A percentile compares a stretch with the other conserved stretches of the same genome.
Evolutionary conservation across 495 filamentous ascomycete genomes (phyloP).

Genomic region (Endocarpon pusillum): DNA sequence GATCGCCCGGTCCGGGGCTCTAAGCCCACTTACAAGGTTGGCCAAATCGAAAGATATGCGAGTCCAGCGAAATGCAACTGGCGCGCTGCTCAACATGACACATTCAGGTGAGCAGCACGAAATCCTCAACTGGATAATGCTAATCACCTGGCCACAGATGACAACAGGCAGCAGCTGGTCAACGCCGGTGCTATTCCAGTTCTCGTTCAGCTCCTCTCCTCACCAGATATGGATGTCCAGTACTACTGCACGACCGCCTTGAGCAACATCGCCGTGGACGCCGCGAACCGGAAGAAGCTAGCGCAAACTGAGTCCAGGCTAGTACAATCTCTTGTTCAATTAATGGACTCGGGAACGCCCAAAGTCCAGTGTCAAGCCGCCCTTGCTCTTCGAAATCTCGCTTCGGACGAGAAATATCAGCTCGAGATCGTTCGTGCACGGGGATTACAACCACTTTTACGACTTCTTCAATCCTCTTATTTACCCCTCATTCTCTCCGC

Average conservation of each 20-base stretch:
- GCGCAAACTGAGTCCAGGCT: slow-evolving; percentile 77
- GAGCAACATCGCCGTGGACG: slow-evolving; percentile 95
- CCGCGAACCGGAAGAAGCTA: slow-evolving; percentile 73
- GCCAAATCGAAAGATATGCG: slow-evolving; percentile 98
- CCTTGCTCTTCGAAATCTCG: slow-evolving; percentile 81
- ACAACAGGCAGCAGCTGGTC: slow-evolving; percentile 92
- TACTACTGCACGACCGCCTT: slow-evolving; percentile 98
- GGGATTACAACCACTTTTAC: slow-evolving; percentile 67
- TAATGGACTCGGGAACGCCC: slow-evolving; percentile 93
- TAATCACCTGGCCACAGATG: slow-evolving; percentile 38
- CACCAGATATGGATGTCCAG: slow-evolving; percentile 87
- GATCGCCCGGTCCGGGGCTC: slow-evolving; percentile 85
- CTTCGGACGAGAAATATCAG: slow-evolving; percentile 97
- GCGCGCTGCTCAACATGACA: slow-evolving; percentile 94
- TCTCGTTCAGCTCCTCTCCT: slow-evolving; percentile 81
- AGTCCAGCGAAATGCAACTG: slow-evolving; percentile 93
- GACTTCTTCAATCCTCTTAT: slow-evolving; percentile 84
- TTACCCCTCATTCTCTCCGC: slow-evolving; percentile 91
- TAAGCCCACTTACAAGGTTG: slow-evolving; percentile 75
- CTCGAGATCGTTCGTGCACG: slow-evolving; percentile 85
- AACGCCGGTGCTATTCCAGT: slow-evolving; percentile 94
- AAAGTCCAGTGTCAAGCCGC: slow-evolving; percentile 98
- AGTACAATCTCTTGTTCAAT: slow-evolving; percentile 79
- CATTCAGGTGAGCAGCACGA: slow-evolving; percentile 89
- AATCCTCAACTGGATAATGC: too few relatives aligned